These are phyloP conservation scores for Linum usitatissimum DNA, from an alignment of 345 rosid species.

Conservation along the genomic window DNA sequence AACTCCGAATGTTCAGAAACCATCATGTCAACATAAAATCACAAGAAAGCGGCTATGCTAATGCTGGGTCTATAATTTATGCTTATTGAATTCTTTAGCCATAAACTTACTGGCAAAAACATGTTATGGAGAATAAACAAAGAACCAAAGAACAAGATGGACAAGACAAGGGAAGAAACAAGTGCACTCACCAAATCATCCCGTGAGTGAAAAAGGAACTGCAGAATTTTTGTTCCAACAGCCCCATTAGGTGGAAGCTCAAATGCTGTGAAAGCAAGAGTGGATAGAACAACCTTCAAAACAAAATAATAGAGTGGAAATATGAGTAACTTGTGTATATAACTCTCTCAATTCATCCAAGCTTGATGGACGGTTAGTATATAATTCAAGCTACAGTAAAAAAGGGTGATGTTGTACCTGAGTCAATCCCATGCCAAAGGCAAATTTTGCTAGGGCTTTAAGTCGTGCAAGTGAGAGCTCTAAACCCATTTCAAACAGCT, in stretches of 20 bases:
- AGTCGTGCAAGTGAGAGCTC: constrained; percentile 96
- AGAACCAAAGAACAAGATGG: background rate
- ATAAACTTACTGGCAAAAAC: background rate
- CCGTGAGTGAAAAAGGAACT: constrained; percentile 89
- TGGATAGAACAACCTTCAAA: constrained; percentile 77
- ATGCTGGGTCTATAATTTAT: constrained; percentile 2
- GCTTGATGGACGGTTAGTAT: background rate
- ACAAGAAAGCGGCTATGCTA: constrained; percentile 5
- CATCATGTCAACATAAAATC: constrained; percentile 4
- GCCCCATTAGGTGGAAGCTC: constrained; percentile 99
- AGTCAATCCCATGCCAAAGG: constrained; percentile 94
- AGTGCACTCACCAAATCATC: constrained; percentile 60
- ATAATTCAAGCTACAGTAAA: background rate
- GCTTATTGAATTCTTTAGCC: background rate
- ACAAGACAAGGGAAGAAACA: constrained; percentile 3
- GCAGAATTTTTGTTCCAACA: constrained; percentile 70
- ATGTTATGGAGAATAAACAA: background rate
- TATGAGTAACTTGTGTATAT: constrained; percentile 2
- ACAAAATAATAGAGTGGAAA: constrained; percentile 12
- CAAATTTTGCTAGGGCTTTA: constrained; percentile 91
- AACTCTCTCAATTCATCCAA: background rate
- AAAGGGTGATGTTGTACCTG: constrained; percentile 44
- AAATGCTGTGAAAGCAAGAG: constrained; percentile 92
- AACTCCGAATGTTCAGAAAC: background rate
- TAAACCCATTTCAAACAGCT: constrained; percentile 98